Evolutionary conservation across 1,284 basidiomycete genomes (phyloP).

Genomic region (Cutaneotrichosporon mucoides): DNA sequence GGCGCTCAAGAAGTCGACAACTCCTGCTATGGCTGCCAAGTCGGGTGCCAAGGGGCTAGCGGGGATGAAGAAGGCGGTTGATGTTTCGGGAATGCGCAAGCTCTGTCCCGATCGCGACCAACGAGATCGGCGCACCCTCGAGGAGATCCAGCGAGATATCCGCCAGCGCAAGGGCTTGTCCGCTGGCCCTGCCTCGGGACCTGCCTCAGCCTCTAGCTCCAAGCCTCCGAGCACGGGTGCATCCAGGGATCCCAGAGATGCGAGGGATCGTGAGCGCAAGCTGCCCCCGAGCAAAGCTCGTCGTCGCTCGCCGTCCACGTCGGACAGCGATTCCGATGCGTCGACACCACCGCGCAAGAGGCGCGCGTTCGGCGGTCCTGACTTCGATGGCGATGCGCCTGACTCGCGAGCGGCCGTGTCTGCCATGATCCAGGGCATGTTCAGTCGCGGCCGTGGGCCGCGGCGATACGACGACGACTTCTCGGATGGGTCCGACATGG

Average conservation of each 20-base stretch:
- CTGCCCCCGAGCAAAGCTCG: not conserved
- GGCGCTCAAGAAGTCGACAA: not conserved
- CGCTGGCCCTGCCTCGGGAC: not conserved
- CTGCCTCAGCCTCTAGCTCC: not conserved
- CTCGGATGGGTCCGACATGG: constrained; percentile 39
- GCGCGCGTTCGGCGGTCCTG: constrained; percentile 3
- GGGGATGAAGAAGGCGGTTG: constrained; percentile 20
- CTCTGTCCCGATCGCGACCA: constrained; percentile 37
- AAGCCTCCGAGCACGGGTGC: not conserved
- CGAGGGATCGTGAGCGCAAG: not conserved
- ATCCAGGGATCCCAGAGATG: not conserved
- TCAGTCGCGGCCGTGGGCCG: constrained; percentile 13
- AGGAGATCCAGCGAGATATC: constrained; percentile 41
- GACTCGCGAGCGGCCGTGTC: constrained; percentile 12
- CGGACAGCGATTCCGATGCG: constrained; percentile 10
- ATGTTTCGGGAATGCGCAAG: constrained; percentile 25
- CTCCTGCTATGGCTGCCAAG: not conserved
- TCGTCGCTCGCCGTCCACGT: constrained; percentile 5
- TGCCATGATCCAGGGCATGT: constrained; percentile 22
- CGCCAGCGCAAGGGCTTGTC: constrained; percentile 13
- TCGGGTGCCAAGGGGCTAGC: constrained; percentile 4
- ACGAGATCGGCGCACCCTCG: constrained; percentile 37
- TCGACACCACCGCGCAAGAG: constrained; percentile 13
- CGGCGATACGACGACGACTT: constrained; percentile 19
- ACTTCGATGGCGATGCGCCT: constrained; percentile 5